Evolutionary conservation across 2,329 filamentous ascomycete genomes (phyloP), one percentile per base, ranked within the genome.

Genomic region (Arachnomyces sp.): DNA sequence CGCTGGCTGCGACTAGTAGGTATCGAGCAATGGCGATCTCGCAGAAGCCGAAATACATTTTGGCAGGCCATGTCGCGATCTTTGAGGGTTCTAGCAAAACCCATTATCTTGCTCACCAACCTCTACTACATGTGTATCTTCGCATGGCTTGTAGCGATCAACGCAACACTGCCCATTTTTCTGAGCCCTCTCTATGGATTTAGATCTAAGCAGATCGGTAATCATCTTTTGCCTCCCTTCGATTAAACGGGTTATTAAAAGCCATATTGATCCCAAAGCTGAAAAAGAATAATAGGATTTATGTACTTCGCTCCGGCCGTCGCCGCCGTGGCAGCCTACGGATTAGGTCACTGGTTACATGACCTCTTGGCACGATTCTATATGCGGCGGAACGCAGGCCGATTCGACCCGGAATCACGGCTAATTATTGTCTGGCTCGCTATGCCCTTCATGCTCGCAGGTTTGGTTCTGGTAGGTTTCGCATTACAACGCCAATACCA

Each of bases 241-340:
- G n/a, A n/a, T n/a, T n/a, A n/a, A n/a, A n/a, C n/a, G 11, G 16
- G n/a, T n/a, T n/a, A n/a, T n/a, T n/a, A n/a, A n/a, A n/a, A n/a
- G n/a, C n/a, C n/a, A n/a, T n/a, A n/a, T n/a, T n/a, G n/a, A n/a
- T n/a, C n/a, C n/a, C n/a, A n/a, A n/a, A n/a, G n/a, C n/a, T n/a
- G n/a, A n/a, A n/a, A n/a, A n/a, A n/a, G n/a, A n/a, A n/a, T n/a
- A n/a, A n/a, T n/a, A 53, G 62, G 69, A 1, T 69, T 65, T 46
- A 75, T 79, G 51, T 78, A 80, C 57, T 78, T 80, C 53, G 72
- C 74, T 0, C 73, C 73, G 2, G 65, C 78, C 17, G 66, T 77
- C 1, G 75, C 68, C 3, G 68, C 71, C 3, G 52, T 75, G 11
- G 55, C 78, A 0, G 76, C 74, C 18, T 73, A 77, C 57, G 40